These are phyloP conservation scores for Choanephora cucurbitarum DNA, from an alignment of 371 early-diverging fungal species.

Conservation along the genomic window DNA sequence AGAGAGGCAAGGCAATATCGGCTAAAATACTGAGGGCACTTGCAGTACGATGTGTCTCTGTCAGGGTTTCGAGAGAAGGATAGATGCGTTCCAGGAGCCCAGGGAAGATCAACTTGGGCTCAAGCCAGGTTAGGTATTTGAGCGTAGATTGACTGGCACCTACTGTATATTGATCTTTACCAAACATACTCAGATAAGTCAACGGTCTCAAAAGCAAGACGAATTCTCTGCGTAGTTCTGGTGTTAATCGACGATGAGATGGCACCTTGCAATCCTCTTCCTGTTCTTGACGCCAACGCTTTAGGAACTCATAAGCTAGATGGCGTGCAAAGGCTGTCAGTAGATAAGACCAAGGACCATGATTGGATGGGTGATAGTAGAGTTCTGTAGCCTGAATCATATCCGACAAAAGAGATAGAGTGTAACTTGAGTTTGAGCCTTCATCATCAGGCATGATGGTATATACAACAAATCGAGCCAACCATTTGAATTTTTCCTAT, in stretches of 20 bases:
- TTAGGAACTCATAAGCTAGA: conserved; percentile 65
- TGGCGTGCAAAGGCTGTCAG: conserved; percentile 67
- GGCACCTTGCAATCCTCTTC: conserved; percentile 66
- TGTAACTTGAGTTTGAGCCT: conserved; percentile 23
- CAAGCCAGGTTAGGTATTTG: conserved; percentile 73
- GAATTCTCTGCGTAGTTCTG: conserved; percentile 55
- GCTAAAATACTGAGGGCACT: conserved; percentile 76
- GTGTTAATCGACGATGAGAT: conserved; percentile 57
- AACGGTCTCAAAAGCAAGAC: conserved; percentile 61
- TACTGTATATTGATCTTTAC: conserved; percentile 77
- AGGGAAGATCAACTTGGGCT: conserved; percentile 79
- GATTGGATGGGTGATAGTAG: conserved; percentile 89
- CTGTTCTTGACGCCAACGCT: conserved; percentile 63
- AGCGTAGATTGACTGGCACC: conserved; percentile 69
- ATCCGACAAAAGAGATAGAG: conserved; percentile 65
- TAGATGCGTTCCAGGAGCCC: conserved; percentile 82
- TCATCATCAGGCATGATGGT: conserved; percentile 63
- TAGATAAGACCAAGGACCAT: conserved; percentile 75
- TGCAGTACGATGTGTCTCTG: conserved; percentile 87
- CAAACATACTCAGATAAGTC: conserved; percentile 72
- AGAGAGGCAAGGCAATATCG: conserved; percentile 66
- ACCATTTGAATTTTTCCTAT: conserved; percentile 60
- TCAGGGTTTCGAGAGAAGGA: conserved; percentile 84
- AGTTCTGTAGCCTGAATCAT: conserved; percentile 85
- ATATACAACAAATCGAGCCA: conserved; percentile 79